These are phyloP conservation scores for Oenanthe sinensis DNA, from an alignment of 129 eudicot species.

Conservation along the genomic window DNA sequence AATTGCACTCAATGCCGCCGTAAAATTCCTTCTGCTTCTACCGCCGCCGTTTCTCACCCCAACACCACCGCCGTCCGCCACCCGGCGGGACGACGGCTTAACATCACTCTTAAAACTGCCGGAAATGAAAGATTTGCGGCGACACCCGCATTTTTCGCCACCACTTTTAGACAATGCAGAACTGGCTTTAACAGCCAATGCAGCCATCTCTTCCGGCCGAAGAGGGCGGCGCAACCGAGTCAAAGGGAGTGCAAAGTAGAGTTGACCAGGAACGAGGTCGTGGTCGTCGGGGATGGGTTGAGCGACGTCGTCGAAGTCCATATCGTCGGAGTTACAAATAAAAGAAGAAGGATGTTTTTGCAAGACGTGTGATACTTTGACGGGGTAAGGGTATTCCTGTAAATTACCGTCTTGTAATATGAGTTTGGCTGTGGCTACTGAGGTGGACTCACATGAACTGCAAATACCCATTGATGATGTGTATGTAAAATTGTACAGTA, in stretches of 20 bases:
- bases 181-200: slow-evolving; percentile 82
- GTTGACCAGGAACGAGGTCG: slow-evolving; percentile 54
- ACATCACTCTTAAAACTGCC: background rate
- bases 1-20: slow-evolving; percentile 53
- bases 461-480: slow-evolving; percentile 54
- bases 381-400: slow-evolving; percentile 65
- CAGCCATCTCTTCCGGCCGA: slow-evolving; percentile 84
- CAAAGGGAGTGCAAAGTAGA: slow-evolving; percentile 64
- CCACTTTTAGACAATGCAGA: slow-evolving; percentile 42
- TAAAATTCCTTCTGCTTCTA: slow-evolving; percentile 33
- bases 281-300: slow-evolving; percentile 52
- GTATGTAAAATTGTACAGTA: too few species aligned
- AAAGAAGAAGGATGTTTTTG: slow-evolving; percentile 49
- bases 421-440: slow-evolving; percentile 64
- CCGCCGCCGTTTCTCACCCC: slow-evolving; percentile 17
- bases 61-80: slow-evolving; percentile 35
- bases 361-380: slow-evolving; percentile 47
- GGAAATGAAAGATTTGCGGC: background rate
- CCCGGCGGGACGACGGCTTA: slow-evolving; percentile 31
- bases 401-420: slow-evolving; percentile 53
- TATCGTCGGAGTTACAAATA: slow-evolving; percentile 76
- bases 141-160: slow-evolving; percentile 10
- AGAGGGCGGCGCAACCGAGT: slow-evolving; percentile 39
- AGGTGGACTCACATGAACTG: slow-evolving; percentile 61
- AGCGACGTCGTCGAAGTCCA: slow-evolving; percentile 74